Evolutionary conservation across 1,139 yeast genomes (phyloP), one percentile per base, ranked within the genome.

Genomic region (Starmera stellimalicola): DNA sequence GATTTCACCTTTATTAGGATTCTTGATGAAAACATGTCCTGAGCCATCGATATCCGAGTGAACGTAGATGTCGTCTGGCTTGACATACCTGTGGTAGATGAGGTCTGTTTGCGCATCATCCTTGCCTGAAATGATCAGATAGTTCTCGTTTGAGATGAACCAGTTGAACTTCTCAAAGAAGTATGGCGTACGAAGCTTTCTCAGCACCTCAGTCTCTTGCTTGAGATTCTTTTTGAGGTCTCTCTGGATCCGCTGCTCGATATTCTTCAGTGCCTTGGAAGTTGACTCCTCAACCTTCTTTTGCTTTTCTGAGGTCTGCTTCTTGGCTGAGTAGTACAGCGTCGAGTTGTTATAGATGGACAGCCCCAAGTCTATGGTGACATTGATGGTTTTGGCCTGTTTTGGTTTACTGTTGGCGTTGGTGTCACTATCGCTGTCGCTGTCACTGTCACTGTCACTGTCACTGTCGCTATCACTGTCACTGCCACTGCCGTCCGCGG

Each of bases 121-220:
- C 42, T 85, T 74, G 2, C 96, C 97, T 32, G 91, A 87, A 33
- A 91, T 57, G 41, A 94, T 83, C 35, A 91, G 62, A 50, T 83
- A 87, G 0, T 94, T 94, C 52, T 91, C 97, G 42, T 79, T 78
- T 0, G 95, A 72, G 20, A 87, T 68, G 52, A 91, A 91, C 98
- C 98, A 91, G 50, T 66, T 77, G 54, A 81, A 91, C 55, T 91
- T 91, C 51, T 91, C 98, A 60, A 93, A 93, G 83, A 96, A 88
- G 48, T 65, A 79, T 31, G 85, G 84, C 6, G 73, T 69, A 33
- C 96, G 68, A 22, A 81, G 63, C 26, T 71, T 76, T 41, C 73
- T 78, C 39, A 85, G 63, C 2, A 73, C 66, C 30, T 75, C 80
- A 37, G 68, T 70, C 37, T 79, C 78, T 37, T 73, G 73, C 38